Base-by-base conservation (phyloP, 1,284 basidiomycete species). In the Ganoderma meredithae region DNA sequence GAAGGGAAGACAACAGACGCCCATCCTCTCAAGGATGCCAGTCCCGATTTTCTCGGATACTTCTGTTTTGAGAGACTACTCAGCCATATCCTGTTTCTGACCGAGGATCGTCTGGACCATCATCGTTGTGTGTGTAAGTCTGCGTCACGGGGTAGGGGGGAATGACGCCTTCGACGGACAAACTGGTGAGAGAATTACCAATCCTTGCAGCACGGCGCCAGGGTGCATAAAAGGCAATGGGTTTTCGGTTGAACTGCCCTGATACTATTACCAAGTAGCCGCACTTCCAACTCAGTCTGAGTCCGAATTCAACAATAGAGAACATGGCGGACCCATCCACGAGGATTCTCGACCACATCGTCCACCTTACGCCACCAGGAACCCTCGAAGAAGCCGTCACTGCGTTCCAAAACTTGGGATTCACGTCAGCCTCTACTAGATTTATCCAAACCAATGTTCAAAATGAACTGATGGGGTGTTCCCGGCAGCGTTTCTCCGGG, bases 341-440 rank as follows among this genome's bases (percentile, higher is more conserved):
- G 0, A 82, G 79, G 55, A 86, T 78, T 9, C 77, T 92, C 19
- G 90, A 92, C 69, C 90, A 92, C 73, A 86, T 92, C 68, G 84
- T 92, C 0, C 86, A 92, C 75, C 80, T 92, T n/a, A 87, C 86
- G 0, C 86, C 90, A 0, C 86, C 90, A 1, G 89, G 85, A 0
- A 81, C 85, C 0, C 80, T 91, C 4, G 74, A 83, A n/a, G 77
- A 83, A 44, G 83, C 81, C n/a, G 81, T 86, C 0, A 76, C 82
- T 27, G 82, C 86, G 62, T 92, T 90, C 71, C 80, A 79, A n/a
- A 73, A 83, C n/a, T 77, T 90, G 6, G 91, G 90, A 10, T 91
- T 92, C 83, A 85, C 81, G 91, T 91, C 31, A 2, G 66, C 25
- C n/a, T 71, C 66, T 52, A 36, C n/a, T n/a, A n/a, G 4, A 13